phyloP scores from a whole-genome alignment of 371 early-diverging fungal genomes.

The Lichtheimia ramosa region DNA sequence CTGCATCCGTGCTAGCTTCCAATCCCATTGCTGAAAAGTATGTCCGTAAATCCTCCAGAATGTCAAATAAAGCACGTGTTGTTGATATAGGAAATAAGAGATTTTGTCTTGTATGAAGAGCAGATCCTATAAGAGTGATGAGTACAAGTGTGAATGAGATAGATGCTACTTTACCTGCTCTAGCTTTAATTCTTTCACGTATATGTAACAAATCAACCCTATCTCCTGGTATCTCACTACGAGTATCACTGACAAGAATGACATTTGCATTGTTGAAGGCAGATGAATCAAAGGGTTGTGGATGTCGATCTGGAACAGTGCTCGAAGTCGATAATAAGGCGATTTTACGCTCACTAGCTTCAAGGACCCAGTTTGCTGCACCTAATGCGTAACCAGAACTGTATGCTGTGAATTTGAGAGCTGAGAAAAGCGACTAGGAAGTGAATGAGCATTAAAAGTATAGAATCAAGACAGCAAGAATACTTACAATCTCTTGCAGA shows the following conservation, averaged over 20 bases:
- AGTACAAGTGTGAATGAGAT: constrained; percentile 1
- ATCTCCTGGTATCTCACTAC: constrained; percentile 13
- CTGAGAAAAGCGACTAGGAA: constrained; percentile 35
- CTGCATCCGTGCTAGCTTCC: constrained; percentile 29
- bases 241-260: constrained; percentile 49
- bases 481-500: constrained; percentile 3
- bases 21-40: constrained; percentile 56
- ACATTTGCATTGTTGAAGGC: constrained; percentile 61
- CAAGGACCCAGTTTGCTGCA: constrained; percentile 72
- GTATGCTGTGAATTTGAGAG: constrained; percentile 50
- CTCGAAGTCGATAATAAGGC: constrained; percentile 72
- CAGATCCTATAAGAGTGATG: constrained; percentile 29
- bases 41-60: constrained; percentile 61
- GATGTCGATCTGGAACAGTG: constrained; percentile 60
- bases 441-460: constrained; percentile 10
- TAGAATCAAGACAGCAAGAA: not conserved
- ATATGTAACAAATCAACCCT: constrained; percentile 14
- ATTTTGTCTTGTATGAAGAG: constrained; percentile 67
- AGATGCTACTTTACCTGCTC: constrained; percentile 26
- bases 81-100: constrained; percentile 71
- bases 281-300: constrained; percentile 64
- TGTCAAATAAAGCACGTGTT: constrained; percentile 74
- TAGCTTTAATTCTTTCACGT: constrained; percentile 24
- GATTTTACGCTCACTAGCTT: constrained; percentile 61
- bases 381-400: constrained; percentile 75